Conservation (phyloP, 257 asterid genomes). For the Scutellaria minor region DNA sequence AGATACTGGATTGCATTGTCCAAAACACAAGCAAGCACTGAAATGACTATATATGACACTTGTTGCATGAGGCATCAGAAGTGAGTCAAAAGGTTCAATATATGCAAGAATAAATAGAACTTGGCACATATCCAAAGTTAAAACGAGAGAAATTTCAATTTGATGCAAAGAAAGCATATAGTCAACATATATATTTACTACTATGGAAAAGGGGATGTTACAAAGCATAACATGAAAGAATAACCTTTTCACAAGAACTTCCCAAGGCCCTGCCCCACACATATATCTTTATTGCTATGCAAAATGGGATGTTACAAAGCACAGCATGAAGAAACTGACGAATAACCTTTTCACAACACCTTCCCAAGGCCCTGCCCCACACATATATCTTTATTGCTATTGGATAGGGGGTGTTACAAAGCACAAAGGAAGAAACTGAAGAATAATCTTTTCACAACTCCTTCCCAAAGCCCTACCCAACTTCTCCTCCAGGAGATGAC, state of each 20-base stretch:
- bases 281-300: neutral
- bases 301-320: neutral
- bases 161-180: constrained; percentile 16
- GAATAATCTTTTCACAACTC: neutral
- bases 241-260: neutral
- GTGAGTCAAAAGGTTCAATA: constrained; percentile 9
- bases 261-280: neutral
- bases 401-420: neutral
- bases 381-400: neutral
- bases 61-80: constrained; percentile 10
- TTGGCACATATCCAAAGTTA: neutral
- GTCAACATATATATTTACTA: neutral
- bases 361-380: neutral
- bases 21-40: constrained; percentile 10
- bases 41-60: constrained; percentile 7
- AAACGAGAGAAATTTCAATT: neutral
- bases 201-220: neutral
- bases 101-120: neutral
- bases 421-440: neutral
- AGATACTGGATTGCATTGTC: constrained; percentile 24
- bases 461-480: neutral
- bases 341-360: neutral
- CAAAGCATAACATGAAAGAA: neutral
- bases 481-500: neutral
- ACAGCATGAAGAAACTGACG: neutral